Base-by-base conservation (phyloP, 768 basidiomycete genomes). In the Russula earlei region DNA sequence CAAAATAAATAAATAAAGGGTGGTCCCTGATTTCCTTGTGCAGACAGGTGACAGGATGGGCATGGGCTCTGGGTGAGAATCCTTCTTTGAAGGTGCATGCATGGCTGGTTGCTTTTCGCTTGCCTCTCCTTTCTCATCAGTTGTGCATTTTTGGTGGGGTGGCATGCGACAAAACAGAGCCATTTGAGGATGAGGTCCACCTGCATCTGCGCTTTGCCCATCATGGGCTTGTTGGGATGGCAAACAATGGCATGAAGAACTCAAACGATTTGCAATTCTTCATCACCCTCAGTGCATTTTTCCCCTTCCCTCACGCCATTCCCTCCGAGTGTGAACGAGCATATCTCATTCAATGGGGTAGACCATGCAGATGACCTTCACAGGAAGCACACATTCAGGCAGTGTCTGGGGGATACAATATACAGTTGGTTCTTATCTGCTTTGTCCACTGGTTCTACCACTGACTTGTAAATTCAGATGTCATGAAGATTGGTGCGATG, bases 211-310 rank as follows among this genome's bases (percentile, higher is more conserved):
- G 89, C 37, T 97, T 88, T 68, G 72, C 82, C 0, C 87, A 98
- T 65, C 86, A 96, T 51, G 96, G 96, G 0, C 69, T 98, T 2
- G 84, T 99, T 1, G 96, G 78, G 1, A 94, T 96, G 90, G 96
- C 96, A 4, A 96, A 96, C 64, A 84, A 79, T 55, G 91, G 92
- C 10, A 76, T 76, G 27, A 90, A 87, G 69, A 79, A 94, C 66
- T 83, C 89, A 4, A 99, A 99, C 62, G 87, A 90, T 52, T 95
- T 91, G 0, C 95, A 98, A 68, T 98, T 92, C 71, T 86, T 97
- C 67, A 84, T 98, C 48, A 98, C 96, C 0, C 81, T 98, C 0
- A 87, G 92, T 91, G 61, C 48, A 68, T 65, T 31, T 17, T 1
- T 6, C 0, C 33, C n/a, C 22, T 9, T 25, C 14, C 7, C 51